These are phyloP conservation scores for Penicillium sp. DNA, from an alignment of 2,329 filamentous ascomycete species.

Conservation along the genomic window DNA sequence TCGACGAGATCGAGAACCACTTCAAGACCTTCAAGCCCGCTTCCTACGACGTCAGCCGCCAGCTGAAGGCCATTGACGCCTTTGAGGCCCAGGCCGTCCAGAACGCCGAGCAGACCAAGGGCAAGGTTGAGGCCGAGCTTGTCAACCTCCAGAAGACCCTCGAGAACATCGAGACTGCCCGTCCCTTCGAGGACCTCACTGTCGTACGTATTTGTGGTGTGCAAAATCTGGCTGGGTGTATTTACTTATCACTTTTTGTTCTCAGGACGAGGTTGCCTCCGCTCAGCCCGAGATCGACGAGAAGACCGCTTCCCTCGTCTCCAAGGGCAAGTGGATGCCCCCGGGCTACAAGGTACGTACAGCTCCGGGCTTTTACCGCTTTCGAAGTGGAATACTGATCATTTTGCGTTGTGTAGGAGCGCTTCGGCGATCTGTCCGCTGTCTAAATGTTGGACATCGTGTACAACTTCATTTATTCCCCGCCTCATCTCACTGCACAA, in stretches of 20 bases:
- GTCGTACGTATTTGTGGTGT: conserved; percentile 65
- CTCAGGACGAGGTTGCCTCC: conserved; percentile 86
- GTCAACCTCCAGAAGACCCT: conserved; percentile 91
- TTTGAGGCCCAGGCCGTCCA: conserved; percentile 97
- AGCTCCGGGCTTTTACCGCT: background rate
- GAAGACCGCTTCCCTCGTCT: conserved; percentile 91
- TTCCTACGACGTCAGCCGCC: conserved; percentile 87
- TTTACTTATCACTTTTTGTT: conserved; percentile 13
- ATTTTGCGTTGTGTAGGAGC: conserved; percentile 67
- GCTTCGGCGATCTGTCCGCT: conserved; percentile 95
- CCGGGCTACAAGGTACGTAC: conserved; percentile 93
- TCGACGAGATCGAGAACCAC: conserved; percentile 97
- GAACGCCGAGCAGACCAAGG: conserved; percentile 96
- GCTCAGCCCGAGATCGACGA: conserved; percentile 96
- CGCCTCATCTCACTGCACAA: conserved; percentile 30
- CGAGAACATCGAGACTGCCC: conserved; percentile 93
- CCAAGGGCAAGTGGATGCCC: conserved; percentile 97
- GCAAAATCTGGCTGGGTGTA: background rate
- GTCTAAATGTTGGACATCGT: conserved; percentile 63
- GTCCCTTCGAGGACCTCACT: conserved; percentile 95
- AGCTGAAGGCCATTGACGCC: conserved; percentile 96
- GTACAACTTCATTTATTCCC: conserved; percentile 32
- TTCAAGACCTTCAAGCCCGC: conserved; percentile 88
- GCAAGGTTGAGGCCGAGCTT: conserved; percentile 91
- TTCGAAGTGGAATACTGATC: conserved; percentile 2